Evolutionary conservation across 1,284 basidiomycete genomes (phyloP).

Genomic region (Cryptococcus maquisensis): DNA sequence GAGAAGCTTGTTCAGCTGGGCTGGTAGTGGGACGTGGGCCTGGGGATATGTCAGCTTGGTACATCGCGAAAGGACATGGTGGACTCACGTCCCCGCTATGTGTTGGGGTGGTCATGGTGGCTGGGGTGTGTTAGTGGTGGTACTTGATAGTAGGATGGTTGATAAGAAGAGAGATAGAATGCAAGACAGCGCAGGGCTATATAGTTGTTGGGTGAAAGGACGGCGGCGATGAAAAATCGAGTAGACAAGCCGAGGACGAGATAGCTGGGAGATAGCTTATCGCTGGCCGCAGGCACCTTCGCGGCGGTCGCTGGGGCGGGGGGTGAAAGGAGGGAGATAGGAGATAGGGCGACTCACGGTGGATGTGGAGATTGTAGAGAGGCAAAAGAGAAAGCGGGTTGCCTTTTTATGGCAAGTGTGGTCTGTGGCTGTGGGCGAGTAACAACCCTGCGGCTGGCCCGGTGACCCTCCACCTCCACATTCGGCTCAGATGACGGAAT

Average conservation of each 20-base stretch:
- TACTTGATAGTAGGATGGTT: not conserved
- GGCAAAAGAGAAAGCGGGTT: too few species aligned
- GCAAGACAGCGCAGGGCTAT: not conserved
- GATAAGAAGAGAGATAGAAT: not conserved
- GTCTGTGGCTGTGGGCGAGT: too few species aligned
- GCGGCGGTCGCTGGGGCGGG: too few species aligned
- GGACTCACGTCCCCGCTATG: not conserved
- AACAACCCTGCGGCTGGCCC: too few species aligned
- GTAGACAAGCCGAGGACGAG: not conserved
- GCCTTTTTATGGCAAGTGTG: too few species aligned
- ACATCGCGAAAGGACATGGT: not conserved
- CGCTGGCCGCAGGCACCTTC: not conserved
- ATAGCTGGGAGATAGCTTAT: not conserved
- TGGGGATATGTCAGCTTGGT: slow-evolving; percentile 1
- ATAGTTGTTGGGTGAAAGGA: not conserved
- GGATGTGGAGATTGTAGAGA: too few species aligned
- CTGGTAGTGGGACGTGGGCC: slow-evolving; percentile 18
- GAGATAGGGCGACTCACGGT: too few species aligned
- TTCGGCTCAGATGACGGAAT: too few species aligned
- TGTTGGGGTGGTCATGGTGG: not conserved
- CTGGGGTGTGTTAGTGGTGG: not conserved
- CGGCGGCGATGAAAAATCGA: too few species aligned
- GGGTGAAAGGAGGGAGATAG: too few species aligned
- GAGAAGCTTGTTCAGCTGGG: slow-evolving; percentile 25
- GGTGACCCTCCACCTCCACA: too few species aligned